Percentiles rank a stretch among this genome's conserved stretches.
Conservation (phyloP, 2,329 filamentous ascomycete genomes). For the Clonostachys sp. region DNA sequence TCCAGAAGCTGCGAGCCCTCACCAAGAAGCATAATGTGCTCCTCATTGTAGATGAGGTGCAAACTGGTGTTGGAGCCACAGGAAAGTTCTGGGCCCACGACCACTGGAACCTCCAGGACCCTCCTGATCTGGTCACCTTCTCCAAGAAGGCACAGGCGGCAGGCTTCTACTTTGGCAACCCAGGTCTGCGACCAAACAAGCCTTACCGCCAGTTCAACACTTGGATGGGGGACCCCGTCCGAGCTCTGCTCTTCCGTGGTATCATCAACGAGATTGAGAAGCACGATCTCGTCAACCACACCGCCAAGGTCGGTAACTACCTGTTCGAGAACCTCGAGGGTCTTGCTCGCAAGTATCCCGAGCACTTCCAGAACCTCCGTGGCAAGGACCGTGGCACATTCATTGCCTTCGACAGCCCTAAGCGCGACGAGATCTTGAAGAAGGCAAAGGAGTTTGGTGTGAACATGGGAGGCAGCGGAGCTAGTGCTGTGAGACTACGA, state of each 20-base stretch:
- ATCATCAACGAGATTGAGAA: slow-evolving; percentile 79
- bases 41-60: slow-evolving; percentile 90
- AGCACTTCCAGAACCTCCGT: slow-evolving; percentile 75
- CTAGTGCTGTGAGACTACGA: slow-evolving; percentile 69
- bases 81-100: slow-evolving; percentile 97
- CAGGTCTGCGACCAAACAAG: slow-evolving; percentile 79
- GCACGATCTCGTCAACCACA: slow-evolving; percentile 73
- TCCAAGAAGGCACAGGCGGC: slow-evolving; percentile 93
- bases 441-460: slow-evolving; percentile 76
- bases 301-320: slow-evolving; percentile 73
- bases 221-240: slow-evolving; percentile 91
- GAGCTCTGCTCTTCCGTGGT: slow-evolving; percentile 78
- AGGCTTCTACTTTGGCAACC: slow-evolving; percentile 86
- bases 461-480: slow-evolving; percentile 83
- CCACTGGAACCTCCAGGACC: slow-evolving; percentile 77
- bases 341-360: slow-evolving; percentile 67
- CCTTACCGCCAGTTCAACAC: slow-evolving; percentile 97
- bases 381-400: slow-evolving; percentile 89
- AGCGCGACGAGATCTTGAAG: slow-evolving; percentile 72
- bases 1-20: slow-evolving; percentile 75
- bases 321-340: slow-evolving; percentile 66
- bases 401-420: slow-evolving; percentile 83
- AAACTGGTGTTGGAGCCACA: slow-evolving; percentile 88
- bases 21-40: slow-evolving; percentile 75
- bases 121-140: slow-evolving; percentile 93